These are phyloP conservation scores for Cunninghamia lanceolata DNA, from an alignment of 75 land plant species.

Conservation along the genomic window DNA sequence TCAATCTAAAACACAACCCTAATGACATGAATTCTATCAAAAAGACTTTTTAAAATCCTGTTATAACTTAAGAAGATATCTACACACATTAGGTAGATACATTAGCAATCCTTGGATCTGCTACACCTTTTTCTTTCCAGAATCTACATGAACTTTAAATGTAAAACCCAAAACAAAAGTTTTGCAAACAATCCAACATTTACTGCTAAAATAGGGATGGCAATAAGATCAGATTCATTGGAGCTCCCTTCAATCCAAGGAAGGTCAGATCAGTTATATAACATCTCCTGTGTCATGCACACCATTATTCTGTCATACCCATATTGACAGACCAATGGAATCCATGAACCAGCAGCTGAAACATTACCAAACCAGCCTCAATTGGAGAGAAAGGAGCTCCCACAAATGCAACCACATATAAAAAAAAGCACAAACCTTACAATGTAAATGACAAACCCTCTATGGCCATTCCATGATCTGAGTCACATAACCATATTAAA, in stretches of 20 bases:
- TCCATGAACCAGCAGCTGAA: background rate
- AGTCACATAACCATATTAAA: too few relatives aligned
- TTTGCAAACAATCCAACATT: background rate
- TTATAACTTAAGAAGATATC: too few relatives aligned
- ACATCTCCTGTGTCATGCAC: background rate
- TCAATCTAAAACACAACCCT: too few relatives aligned
- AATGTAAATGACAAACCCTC: background rate
- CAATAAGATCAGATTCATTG: background rate
- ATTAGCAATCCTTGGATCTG: too few relatives aligned
- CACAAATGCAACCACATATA: background rate
- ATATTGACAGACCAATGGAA: background rate
- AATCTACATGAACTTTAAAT: too few relatives aligned
- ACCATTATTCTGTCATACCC: background rate
- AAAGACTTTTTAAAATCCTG: too few relatives aligned
- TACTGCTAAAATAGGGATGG: background rate
- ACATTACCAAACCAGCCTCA: background rate
- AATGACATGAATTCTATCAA: too few relatives aligned
- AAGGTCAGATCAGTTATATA: background rate
- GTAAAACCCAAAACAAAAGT: too few relatives aligned
- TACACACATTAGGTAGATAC: too few relatives aligned
- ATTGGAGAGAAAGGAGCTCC: conserved; percentile 2
- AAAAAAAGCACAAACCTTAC: background rate
- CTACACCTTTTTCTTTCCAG: too few relatives aligned
- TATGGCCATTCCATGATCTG: too few relatives aligned
- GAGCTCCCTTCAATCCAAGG: conserved; percentile 4